Conservation (phyloP, 1,139 yeast genomes). For the Kurtzmaniella quercitrusa region DNA sequence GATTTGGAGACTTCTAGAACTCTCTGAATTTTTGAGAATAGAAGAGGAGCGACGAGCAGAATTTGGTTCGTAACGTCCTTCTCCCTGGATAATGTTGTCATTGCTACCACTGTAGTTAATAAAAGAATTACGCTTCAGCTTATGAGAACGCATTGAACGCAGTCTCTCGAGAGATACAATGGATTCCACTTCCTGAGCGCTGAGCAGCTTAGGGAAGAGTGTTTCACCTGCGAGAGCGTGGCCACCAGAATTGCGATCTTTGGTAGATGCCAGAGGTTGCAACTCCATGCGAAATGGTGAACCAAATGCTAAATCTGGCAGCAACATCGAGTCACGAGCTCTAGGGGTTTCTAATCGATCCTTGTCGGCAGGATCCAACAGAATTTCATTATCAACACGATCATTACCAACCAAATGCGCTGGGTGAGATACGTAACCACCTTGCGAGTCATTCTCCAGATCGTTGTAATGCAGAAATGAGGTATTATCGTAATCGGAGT, state of each 20-base stretch:
- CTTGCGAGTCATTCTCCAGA: constrained; percentile 21
- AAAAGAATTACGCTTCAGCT: constrained; percentile 37
- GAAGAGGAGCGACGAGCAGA: constrained; percentile 38
- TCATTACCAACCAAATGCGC: constrained; percentile 22
- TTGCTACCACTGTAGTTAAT: constrained; percentile 47
- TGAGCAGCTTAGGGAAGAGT: constrained; percentile 66
- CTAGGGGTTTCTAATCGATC: background rate
- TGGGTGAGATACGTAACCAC: constrained; percentile 21
- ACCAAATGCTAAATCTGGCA: constrained; percentile 20
- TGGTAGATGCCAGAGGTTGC: constrained; percentile 1
- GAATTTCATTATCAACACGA: constrained; percentile 30
- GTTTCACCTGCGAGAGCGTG: constrained; percentile 52
- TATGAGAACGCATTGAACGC: constrained; percentile 53
- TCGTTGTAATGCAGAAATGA: constrained; percentile 8
- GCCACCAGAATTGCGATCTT: background rate
- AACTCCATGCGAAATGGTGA: constrained; percentile 32
- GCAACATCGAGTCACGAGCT: background rate
- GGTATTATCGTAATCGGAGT: constrained; percentile 15
- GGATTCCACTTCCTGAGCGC: constrained; percentile 66
- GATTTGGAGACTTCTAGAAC: constrained; percentile 5
- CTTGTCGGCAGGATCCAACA: constrained; percentile 10
- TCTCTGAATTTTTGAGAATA: constrained; percentile 41
- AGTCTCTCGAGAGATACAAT: constrained; percentile 71
- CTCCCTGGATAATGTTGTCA: constrained; percentile 37
- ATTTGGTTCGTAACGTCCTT: constrained; percentile 16